These are phyloP conservation scores for Linderniella brevidens DNA, from an alignment of 257 asterid genomes.

Conservation along the genomic window DNA sequence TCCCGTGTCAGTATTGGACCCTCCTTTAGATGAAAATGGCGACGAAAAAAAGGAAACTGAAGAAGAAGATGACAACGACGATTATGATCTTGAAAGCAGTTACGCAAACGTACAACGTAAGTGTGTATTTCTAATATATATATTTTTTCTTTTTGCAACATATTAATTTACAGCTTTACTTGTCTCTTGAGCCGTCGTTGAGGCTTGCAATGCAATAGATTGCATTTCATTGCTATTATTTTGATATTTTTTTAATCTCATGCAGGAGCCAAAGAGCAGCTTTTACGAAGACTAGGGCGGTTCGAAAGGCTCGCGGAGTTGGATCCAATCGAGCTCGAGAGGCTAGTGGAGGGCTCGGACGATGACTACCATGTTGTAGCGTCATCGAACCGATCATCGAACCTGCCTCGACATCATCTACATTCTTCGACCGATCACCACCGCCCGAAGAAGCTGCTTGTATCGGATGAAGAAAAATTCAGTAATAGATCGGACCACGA, in stretches of 20 bases:
- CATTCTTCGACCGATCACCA: too few relatives aligned
- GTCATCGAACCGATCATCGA: neutral
- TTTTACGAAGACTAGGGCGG: slow-evolving; percentile 49
- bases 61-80: slow-evolving; percentile 14
- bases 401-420: too few relatives aligned
- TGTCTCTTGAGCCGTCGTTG: too few relatives aligned
- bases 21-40: slow-evolving; percentile 34
- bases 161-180: too few relatives aligned
- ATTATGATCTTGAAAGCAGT: slow-evolving; percentile 39
- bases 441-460: too few relatives aligned
- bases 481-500: too few relatives aligned
- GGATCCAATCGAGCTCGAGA: slow-evolving; percentile 74
- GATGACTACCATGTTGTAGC: too few relatives aligned
- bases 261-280: slow-evolving; percentile 71
- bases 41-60: slow-evolving; percentile 21
- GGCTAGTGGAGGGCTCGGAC: too few relatives aligned
- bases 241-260: too few relatives aligned
- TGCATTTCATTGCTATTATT: neutral
- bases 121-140: slow-evolving; percentile 11
- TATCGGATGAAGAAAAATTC: too few relatives aligned
- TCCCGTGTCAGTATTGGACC: slow-evolving; percentile 62
- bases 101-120: slow-evolving; percentile 65
- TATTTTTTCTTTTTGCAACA: neutral
- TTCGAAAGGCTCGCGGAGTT: slow-evolving; percentile 66
- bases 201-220: too few relatives aligned